phyloP scores from a whole-genome alignment of 805 yeast species.

The Cyberlindnera mrakii region DNA sequence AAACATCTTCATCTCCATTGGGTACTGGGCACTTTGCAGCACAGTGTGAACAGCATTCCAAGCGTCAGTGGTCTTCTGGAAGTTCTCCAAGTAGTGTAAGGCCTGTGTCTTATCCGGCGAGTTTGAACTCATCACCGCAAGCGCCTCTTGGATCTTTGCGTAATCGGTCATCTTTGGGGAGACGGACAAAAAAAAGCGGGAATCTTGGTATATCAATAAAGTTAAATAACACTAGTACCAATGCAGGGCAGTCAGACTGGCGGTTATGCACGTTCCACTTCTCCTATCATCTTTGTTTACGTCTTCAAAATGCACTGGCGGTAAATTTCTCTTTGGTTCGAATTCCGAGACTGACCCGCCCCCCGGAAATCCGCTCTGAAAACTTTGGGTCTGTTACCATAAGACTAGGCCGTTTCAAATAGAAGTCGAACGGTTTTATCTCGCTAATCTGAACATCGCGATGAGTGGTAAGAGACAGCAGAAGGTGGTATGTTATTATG shows the following conservation, averaged over 20 bases:
- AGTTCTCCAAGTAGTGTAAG: constrained; percentile 57
- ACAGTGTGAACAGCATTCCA: constrained; percentile 68
- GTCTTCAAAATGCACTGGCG: too few species aligned
- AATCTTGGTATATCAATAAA: too few species aligned
- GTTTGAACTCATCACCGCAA: constrained; percentile 21
- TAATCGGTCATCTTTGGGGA: constrained; percentile 5
- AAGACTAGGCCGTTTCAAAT: background rate
- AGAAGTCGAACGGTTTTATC: background rate
- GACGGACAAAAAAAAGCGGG: too few species aligned
- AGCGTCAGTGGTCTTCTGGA: constrained; percentile 78
- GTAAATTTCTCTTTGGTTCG: too few species aligned
- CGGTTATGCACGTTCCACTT: too few species aligned
- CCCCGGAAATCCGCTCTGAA: too few species aligned
- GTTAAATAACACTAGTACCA: too few species aligned
- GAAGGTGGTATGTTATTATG: constrained; percentile 33
- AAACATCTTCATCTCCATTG: constrained; percentile 65
- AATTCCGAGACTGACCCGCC: too few species aligned
- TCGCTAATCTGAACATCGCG: constrained; percentile 1
- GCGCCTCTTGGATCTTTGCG: constrained; percentile 19
- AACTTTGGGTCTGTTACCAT: background rate
- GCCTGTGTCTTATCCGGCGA: constrained; percentile 35
- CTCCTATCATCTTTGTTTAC: too few species aligned
- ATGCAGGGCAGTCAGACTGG: too few species aligned
- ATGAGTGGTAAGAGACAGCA: constrained; percentile 40
- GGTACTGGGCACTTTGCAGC: constrained; percentile 27